Conservation (phyloP, 495 filamentous ascomycete species). For the Schizothecium vesticola region DNA sequence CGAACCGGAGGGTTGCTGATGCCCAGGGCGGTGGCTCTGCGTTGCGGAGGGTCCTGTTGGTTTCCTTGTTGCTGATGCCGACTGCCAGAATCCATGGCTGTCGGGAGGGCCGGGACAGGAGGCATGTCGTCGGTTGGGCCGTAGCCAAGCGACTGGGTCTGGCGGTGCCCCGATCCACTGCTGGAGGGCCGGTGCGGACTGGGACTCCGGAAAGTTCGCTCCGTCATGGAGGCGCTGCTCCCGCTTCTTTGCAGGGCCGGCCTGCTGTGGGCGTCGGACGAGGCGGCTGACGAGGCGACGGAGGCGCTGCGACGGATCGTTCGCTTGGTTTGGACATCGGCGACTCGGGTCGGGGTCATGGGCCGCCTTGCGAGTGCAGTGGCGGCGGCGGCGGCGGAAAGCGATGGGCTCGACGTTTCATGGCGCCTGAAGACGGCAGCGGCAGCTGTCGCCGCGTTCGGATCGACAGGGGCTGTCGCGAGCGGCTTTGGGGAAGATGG, state of each 20-base stretch:
- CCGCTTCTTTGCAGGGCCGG: conserved; percentile 53
- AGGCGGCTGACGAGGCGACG: conserved; percentile 56
- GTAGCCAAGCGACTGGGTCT: conserved; percentile 15
- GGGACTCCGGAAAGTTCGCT: conserved; percentile 71
- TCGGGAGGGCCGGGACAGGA: conserved; percentile 69
- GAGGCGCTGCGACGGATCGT: conserved; percentile 68
- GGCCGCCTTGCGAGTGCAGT: conserved; percentile 73
- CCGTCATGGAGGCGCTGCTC: conserved; percentile 78
- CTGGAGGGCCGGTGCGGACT: conserved; percentile 51
- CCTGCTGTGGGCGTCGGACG: conserved; percentile 36
- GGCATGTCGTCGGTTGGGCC: conserved; percentile 47
- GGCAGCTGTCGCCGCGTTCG: conserved; percentile 70
- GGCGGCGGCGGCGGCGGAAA: conserved; percentile 80
- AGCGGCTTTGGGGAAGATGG: conserved; percentile 43
- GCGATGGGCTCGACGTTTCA: conserved; percentile 48
- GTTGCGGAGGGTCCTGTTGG: conserved; percentile 13
- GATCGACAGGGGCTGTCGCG: conserved; percentile 55
- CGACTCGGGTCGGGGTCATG: conserved; percentile 68
- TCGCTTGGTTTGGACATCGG: conserved; percentile 80
- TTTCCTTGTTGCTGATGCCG: conserved; percentile 5
- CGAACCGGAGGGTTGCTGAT: conserved; percentile 34
- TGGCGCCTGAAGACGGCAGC: conserved; percentile 72
- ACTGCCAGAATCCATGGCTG: conserved; percentile 30
- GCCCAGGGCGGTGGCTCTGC: conserved; percentile 26
- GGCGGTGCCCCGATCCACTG: conserved; percentile 36